Evolutionary conservation across 805 yeast species (phyloP).

Genomic region (Ogataea corticis): DNA sequence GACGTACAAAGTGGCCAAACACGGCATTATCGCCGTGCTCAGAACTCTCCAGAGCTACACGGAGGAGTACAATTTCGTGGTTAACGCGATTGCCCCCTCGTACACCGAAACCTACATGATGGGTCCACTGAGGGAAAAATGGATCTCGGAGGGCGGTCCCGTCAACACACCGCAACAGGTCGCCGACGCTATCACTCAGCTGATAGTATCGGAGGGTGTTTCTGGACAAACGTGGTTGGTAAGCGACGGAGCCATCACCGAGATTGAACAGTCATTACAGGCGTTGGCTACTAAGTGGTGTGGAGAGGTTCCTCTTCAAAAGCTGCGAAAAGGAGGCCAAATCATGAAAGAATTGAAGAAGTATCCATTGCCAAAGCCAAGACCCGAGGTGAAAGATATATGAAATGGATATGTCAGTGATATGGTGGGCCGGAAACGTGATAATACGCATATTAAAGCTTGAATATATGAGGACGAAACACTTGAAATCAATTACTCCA

Average conservation of each 20-base stretch:
- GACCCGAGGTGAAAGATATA: not conserved
- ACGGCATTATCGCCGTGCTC: not conserved
- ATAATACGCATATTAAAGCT: too few species aligned
- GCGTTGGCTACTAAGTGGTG: not conserved
- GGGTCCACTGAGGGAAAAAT: not conserved
- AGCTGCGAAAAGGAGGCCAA: not conserved
- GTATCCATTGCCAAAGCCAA: not conserved
- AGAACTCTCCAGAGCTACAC: not conserved
- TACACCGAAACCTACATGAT: slow-evolving; percentile 2
- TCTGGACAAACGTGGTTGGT: not conserved
- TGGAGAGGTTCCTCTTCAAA: not conserved
- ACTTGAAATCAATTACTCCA: slow-evolving; percentile 2
- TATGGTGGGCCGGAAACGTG: too few species aligned
- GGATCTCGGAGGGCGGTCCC: not conserved
- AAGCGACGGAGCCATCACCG: not conserved
- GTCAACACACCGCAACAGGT: not conserved
- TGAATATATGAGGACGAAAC: too few species aligned
- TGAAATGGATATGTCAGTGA: not conserved
- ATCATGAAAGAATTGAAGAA: not conserved
- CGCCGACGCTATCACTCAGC: not conserved
- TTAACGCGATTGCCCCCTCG: not conserved
- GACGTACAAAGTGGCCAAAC: not conserved
- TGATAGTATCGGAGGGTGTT: not conserved
- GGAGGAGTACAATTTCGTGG: not conserved
- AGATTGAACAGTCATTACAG: not conserved